phyloP scores from a whole-genome alignment of 768 basidiomycete species.

The Xerocomus brunneocitrinus region DNA sequence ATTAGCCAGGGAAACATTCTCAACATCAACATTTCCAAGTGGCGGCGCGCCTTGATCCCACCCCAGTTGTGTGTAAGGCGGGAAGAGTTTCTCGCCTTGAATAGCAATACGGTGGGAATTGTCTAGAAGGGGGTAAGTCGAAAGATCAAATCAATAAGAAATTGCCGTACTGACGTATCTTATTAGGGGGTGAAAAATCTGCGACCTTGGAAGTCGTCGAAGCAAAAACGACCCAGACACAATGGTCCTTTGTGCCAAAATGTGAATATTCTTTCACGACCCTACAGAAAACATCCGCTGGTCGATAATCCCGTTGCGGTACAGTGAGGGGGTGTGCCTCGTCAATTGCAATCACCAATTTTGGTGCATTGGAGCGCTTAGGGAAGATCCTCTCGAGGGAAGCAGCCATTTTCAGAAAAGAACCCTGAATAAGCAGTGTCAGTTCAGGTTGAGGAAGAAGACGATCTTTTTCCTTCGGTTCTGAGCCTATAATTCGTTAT shows the following conservation, averaged over 20 bases:
- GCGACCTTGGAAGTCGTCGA: constrained; percentile 12
- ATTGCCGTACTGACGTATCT: not conserved
- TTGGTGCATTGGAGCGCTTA: not conserved
- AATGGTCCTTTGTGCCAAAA: not conserved
- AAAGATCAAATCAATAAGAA: not conserved
- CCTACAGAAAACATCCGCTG: constrained; percentile 6
- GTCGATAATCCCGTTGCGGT: not conserved
- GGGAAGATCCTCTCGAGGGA: not conserved
- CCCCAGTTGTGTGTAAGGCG: constrained; percentile 7
- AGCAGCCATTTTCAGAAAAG: not conserved
- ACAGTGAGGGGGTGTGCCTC: constrained; percentile 7
- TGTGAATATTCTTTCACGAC: constrained; percentile 7
- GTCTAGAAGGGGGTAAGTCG: not conserved
- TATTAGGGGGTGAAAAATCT: constrained; percentile 3
- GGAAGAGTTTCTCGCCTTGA: not conserved
- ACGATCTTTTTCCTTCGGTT: not conserved
- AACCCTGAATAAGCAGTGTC: not conserved
- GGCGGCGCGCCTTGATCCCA: constrained; percentile 13
- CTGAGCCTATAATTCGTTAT: not conserved
- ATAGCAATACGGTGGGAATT: not conserved
- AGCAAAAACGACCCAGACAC: constrained; percentile 14
- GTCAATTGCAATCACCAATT: constrained; percentile 16
- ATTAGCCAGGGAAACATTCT: not conserved
- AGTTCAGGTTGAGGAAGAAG: not conserved
- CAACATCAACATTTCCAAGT: not conserved